Conservation (phyloP, 192 early-diverging fungal genomes). For the Dimargaris cristalligena region DNA sequence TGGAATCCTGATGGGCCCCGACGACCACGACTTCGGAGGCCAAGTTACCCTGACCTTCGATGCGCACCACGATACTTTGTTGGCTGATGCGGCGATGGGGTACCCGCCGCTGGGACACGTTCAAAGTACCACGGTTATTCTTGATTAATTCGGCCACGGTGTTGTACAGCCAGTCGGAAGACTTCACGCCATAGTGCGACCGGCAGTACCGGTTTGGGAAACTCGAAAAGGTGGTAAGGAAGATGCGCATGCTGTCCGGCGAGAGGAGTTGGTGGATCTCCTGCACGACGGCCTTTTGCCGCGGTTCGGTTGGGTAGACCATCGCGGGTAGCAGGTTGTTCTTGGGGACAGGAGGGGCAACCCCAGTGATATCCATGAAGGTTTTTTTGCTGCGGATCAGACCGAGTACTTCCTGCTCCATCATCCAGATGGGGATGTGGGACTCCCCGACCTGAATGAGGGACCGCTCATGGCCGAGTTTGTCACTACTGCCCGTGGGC, state of each 20-base stretch:
- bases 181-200: slow-evolving; percentile 28
- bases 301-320: too few relatives aligned
- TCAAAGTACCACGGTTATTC: neutral
- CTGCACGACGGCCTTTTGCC: neutral
- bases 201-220: slow-evolving; percentile 69
- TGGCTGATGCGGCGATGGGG: neutral
- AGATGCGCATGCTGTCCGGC: slow-evolving; percentile 34
- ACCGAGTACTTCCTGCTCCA: slow-evolving; percentile 33
- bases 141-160: slow-evolving; percentile 17
- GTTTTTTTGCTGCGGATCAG: slow-evolving; percentile 34
- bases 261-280: slow-evolving; percentile 21
- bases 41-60: slow-evolving; percentile 11
- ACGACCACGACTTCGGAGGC: slow-evolving; percentile 50
- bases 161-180: slow-evolving; percentile 35
- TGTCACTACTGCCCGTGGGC: too few relatives aligned
- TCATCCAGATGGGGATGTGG: slow-evolving; percentile 26
- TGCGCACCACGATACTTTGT: neutral
- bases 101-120: neutral
- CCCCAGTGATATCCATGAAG: slow-evolving; percentile 65
- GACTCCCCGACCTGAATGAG: neutral
- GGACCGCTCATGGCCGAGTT: too few relatives aligned
- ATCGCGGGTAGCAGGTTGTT: too few relatives aligned
- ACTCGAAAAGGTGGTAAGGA: slow-evolving; percentile 42
- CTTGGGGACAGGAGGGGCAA: neutral
- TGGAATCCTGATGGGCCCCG: slow-evolving; percentile 74